These are phyloP conservation scores for Gossypium sturtianum DNA, from an alignment of 345 rosid species.

Conservation along the genomic window DNA sequence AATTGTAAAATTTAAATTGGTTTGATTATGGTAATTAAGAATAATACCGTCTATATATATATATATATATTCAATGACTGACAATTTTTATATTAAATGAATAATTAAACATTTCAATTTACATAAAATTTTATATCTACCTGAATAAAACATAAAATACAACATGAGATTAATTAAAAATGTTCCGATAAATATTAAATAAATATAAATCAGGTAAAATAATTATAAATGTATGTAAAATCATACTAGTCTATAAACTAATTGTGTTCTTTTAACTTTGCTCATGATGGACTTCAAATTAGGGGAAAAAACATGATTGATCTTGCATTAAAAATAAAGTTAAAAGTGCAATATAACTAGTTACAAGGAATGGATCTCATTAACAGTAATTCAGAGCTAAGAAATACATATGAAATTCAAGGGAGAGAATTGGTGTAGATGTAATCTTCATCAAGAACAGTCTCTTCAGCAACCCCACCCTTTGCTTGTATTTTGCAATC, in stretches of 20 bases:
- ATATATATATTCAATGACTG: too few relatives aligned
- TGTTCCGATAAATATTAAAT: too few relatives aligned
- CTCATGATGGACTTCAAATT: not conserved
- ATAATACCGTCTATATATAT: too few relatives aligned
- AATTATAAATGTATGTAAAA: too few relatives aligned
- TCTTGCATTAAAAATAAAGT: not conserved
- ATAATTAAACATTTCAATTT: too few relatives aligned
- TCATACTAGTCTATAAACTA: too few relatives aligned
- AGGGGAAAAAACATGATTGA: not conserved
- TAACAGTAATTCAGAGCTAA: not conserved
- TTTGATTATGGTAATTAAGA: too few relatives aligned
- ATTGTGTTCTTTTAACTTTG: not conserved
- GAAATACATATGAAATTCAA: slow-evolving; percentile 5
- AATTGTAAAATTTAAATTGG: too few relatives aligned
- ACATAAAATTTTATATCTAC: too few relatives aligned
- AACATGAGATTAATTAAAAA: too few relatives aligned
- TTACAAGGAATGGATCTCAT: not conserved
- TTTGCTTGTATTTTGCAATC: slow-evolving; percentile 17
- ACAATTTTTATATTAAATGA: too few relatives aligned
- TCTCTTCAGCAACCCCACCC: slow-evolving; percentile 13
- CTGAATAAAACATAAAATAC: too few relatives aligned
- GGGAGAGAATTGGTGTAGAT: slow-evolving; percentile 19
- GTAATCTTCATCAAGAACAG: slow-evolving; percentile 19
- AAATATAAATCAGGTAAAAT: not conserved
- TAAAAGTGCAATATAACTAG: not conserved